Evolutionary conservation across 129 eudicot species (phyloP).

Genomic region (Helianthus tuberosus): DNA sequence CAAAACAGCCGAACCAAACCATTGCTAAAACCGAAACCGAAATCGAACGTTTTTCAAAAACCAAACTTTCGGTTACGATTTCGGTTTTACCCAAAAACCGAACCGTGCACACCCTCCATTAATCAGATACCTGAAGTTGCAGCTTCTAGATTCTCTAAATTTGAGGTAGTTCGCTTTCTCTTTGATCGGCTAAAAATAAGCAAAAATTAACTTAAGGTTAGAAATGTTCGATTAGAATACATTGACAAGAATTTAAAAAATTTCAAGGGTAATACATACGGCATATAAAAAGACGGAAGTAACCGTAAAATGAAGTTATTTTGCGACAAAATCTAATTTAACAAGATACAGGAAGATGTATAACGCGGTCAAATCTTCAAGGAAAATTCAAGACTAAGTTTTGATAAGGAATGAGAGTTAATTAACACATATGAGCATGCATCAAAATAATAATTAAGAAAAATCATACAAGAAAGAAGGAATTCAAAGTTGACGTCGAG

Average conservation of each 20-base stretch:
- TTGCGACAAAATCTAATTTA: slow-evolving; percentile 11
- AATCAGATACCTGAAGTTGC: slow-evolving; percentile 62
- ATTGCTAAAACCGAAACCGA: too few species aligned
- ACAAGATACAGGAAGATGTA: background rate
- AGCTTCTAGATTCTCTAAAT: slow-evolving; percentile 71
- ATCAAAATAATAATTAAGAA: background rate
- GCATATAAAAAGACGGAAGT: too few species aligned
- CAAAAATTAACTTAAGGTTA: background rate
- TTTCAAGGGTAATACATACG: background rate
- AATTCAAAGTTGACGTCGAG: too few species aligned
- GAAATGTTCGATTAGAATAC: background rate
- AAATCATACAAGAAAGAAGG: background rate
- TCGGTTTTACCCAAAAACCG: too few species aligned
- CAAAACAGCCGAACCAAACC: too few species aligned
- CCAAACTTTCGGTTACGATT: too few species aligned
- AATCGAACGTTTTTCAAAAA: too few species aligned
- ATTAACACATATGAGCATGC: slow-evolving; percentile 16
- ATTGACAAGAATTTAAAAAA: slow-evolving; percentile 1
- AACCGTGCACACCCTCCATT: too few species aligned
- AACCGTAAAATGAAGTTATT: background rate
- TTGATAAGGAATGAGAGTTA: background rate
- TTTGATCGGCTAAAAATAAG: slow-evolving; percentile 55
- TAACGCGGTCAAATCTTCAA: slow-evolving; percentile 10
- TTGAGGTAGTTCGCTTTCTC: slow-evolving; percentile 70
- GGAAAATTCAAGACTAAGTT: slow-evolving; percentile 1